Base-by-base conservation (phyloP, 1,284 basidiomycete genomes). In the Porogramme epimiltina region DNA sequence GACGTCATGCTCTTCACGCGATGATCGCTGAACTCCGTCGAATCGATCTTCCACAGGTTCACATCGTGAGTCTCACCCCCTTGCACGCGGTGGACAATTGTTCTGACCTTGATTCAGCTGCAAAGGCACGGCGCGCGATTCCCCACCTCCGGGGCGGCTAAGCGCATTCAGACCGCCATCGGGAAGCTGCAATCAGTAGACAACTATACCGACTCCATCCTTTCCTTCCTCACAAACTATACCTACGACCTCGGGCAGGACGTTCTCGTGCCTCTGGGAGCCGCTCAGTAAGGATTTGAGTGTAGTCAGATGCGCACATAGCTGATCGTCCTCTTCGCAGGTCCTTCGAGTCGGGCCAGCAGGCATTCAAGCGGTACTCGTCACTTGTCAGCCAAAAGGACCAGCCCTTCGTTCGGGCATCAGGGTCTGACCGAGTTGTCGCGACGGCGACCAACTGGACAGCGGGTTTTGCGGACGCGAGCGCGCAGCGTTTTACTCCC, bases 51-150 rank as follows among this genome's bases (percentile, higher is more conserved):
- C n/a, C n/a, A 18, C 16, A 52, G 51, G 51, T 33, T 25, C 18
- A 47, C 15, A 42, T 28, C 42, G 42, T 41, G 19, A 24, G 41
- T 33, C 31, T 10, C 18, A 11, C 16, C 23, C 25, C 18, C 16
- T 47, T 23, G 33, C 40, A 34, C 37, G 16, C 24, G 10, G 3
- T 6, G 28, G 28, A 8, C 16, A n/a, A 26, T 22, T 20, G 15
- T 47, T 23, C 41, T 47, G 44, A 45, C 16, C 16, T 3, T 3
- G 1, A 24, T 19, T 4, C 22, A 93, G 91, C 70, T 95, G n/a
- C 87, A 95, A 70, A 76, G 93, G 10, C 93, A 95, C 62, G 90
- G 91, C 1, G 85, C 89, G 1, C 79, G 93, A 26, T 93, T 80
- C 59, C 93, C 93, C 0, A 93, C 91, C 0, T 61, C 67, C 0